Evolutionary conservation across 2,329 filamentous ascomycete genomes (phyloP), one percentile per base, ranked within the genome.

Genomic region (Blastomyces emzantsi): DNA sequence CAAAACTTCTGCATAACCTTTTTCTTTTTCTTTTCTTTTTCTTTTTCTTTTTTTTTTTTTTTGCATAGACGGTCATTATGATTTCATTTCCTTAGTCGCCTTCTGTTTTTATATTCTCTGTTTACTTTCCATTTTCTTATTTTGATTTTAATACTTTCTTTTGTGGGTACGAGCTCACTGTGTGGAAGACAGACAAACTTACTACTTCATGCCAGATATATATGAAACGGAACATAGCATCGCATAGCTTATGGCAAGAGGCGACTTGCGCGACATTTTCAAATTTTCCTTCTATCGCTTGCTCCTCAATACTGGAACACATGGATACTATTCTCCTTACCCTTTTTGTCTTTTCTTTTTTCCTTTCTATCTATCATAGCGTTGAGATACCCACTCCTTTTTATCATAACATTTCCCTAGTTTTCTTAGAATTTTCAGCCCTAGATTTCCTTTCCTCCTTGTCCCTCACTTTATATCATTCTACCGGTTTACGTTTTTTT

Each of bases 381-480:
- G 19, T 22, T 52, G 45, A 61, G 59, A 61, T 61, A 61, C 59
- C 59, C 59, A 61, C 45, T 54, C 45, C 59, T 52, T 61, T 54
- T n/a, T n/a, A 49, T 49, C 28, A 17, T 55, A 13, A 7, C 3
- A 43, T 25, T 54, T 43, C 33, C 33, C 30, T 19, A 8, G 17
- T 6, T 30, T 55, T 58, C 52, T 52, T 25, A 61, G 33, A 11
- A 30, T 2, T 47, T 33, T 60, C 25, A n/a, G 15, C 22, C 15
- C 36, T 57, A 11, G 30, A 57, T 57, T n/a, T 57, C 33, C 8
- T 22, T 39, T 36, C 22, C 9, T 13, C 5, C 2, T 17, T 57
- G 6, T 41, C 33, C 2, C 28, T 54, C 51, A 7, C 7, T 52
- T 28, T 52, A n/a, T 52, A 43, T 43, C 17, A 43, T 43, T 43